A percentile compares a stretch with the other conserved stretches of the same genome.
These are phyloP conservation scores for Boletales sp. DNA, from an alignment of 768 basidiomycete genomes.

Conservation along the genomic window DNA sequence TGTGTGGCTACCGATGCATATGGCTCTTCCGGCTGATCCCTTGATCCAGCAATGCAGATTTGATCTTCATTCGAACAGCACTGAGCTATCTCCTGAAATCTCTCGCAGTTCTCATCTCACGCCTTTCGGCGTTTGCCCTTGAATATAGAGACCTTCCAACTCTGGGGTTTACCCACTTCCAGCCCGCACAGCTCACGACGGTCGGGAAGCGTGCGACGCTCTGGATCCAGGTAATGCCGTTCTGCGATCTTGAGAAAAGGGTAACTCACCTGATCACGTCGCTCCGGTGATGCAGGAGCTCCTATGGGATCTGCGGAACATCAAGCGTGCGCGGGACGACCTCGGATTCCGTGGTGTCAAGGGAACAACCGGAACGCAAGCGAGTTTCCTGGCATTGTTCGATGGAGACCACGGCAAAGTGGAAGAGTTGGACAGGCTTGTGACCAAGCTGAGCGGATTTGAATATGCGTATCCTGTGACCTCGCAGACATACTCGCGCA, in stretches of 20 bases:
- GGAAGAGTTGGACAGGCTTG: constrained; percentile 80
- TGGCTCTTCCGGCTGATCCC: constrained; percentile 9
- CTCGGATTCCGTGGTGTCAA: constrained; percentile 98
- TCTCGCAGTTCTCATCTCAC: constrained; percentile 85
- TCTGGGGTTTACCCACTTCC: constrained; percentile 97
- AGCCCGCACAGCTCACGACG: constrained; percentile 96
- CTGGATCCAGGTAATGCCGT: constrained; percentile 78
- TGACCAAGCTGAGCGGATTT: constrained; percentile 91
- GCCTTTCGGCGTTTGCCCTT: constrained; percentile 79
- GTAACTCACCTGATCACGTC: background rate
- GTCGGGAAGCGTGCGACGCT: constrained; percentile 95
- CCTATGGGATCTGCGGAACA: constrained; percentile 93
- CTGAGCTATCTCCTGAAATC: constrained; percentile 82
- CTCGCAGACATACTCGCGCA: constrained; percentile 97
- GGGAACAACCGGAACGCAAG: constrained; percentile 99
- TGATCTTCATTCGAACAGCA: constrained; percentile 92
- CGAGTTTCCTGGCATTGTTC: constrained; percentile 90
- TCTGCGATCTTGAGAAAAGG: background rate
- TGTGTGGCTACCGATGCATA: constrained; percentile 13
- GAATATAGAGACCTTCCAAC: constrained; percentile 88
- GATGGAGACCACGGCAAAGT: constrained; percentile 97
- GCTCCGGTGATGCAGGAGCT: constrained; percentile 56
- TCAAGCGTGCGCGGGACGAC: constrained; percentile 85
- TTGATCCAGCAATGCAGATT: constrained; percentile 82
- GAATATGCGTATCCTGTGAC: constrained; percentile 95